Evolutionary conservation across 1,139 yeast species (phyloP).

Genomic region (Blastobotrys illinoisensis): DNA sequence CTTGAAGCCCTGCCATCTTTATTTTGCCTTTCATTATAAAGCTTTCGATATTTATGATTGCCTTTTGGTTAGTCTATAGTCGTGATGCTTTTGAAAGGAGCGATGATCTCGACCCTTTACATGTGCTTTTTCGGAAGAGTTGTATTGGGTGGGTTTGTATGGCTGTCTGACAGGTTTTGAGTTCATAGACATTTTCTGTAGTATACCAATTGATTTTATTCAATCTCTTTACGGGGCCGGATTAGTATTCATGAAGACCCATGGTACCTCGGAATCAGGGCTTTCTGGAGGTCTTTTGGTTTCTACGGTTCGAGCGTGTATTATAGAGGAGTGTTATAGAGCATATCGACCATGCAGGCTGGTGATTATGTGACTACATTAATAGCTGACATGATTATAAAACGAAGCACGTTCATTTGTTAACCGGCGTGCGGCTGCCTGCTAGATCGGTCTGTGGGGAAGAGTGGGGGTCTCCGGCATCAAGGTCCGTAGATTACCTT

Average conservation of each 20-base stretch:
- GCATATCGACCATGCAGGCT: too few relatives aligned
- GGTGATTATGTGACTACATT: too few relatives aligned
- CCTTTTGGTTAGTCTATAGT: slow-evolving; percentile 5
- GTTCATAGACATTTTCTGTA: too few relatives aligned
- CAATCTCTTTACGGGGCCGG: too few relatives aligned
- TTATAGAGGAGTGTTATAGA: too few relatives aligned
- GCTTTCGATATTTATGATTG: slow-evolving; percentile 3
- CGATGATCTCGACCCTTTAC: slow-evolving; percentile 98
- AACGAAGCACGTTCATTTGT: not conserved
- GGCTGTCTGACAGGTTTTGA: slow-evolving; percentile 99
- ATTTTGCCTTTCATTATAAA: slow-evolving; percentile 2
- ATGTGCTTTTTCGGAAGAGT: slow-evolving; percentile 88
- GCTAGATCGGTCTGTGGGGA: not conserved
- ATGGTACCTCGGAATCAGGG: too few relatives aligned
- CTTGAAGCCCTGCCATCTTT: slow-evolving; percentile 8
- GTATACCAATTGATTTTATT: too few relatives aligned
- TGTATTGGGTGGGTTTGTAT: slow-evolving; percentile 90
- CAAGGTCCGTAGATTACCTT: not conserved
- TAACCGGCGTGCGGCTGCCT: not conserved
- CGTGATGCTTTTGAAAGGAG: slow-evolving; percentile 45
- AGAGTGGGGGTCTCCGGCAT: not conserved
- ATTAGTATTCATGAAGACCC: too few relatives aligned
- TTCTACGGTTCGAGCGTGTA: too few relatives aligned
- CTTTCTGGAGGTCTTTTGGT: too few relatives aligned
- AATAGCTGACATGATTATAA: not conserved